phyloP scores from a whole-genome alignment of 129 eudicot genomes.

The Solidago caesia region DNA sequence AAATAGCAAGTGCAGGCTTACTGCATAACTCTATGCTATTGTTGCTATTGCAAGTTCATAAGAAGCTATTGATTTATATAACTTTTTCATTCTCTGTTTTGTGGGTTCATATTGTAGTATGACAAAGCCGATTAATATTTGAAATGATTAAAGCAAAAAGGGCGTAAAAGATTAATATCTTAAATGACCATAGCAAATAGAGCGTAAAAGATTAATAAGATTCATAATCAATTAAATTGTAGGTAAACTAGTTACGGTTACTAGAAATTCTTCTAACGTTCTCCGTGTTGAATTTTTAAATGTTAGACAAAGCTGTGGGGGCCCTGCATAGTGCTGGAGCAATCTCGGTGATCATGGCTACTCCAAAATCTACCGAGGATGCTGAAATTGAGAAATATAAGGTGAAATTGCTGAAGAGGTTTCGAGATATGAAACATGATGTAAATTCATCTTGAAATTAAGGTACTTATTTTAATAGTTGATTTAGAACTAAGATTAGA shows the following conservation, averaged over 20 bases:
- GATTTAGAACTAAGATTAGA: background rate
- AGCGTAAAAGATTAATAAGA: background rate
- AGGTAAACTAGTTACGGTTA: background rate
- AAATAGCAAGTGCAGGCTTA: background rate
- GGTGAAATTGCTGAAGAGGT: conserved; percentile 56
- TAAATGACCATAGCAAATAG: conserved; percentile 9
- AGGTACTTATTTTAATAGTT: conserved; percentile 2
- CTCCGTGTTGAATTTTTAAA: conserved; percentile 3
- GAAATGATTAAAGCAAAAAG: too few species aligned
- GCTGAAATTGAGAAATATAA: conserved; percentile 58
- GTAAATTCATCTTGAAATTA: conserved; percentile 13
- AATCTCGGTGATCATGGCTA: conserved; percentile 53
- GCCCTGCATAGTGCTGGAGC: conserved; percentile 76
- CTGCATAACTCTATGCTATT: background rate
- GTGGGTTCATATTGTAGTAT: background rate
- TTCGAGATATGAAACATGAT: conserved; percentile 42
- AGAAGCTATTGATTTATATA: background rate
- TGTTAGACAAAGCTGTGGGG: conserved; percentile 69
- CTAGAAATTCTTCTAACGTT: background rate
- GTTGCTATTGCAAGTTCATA: background rate
- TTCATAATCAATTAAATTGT: background rate
- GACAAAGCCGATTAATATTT: too few species aligned
- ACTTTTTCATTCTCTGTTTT: background rate
- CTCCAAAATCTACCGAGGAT: conserved; percentile 59
- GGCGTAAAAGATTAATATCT: too few species aligned